Evolutionary conservation across 208 protist species (phyloP).

Genomic region (Strigomonas culicis): DNA sequence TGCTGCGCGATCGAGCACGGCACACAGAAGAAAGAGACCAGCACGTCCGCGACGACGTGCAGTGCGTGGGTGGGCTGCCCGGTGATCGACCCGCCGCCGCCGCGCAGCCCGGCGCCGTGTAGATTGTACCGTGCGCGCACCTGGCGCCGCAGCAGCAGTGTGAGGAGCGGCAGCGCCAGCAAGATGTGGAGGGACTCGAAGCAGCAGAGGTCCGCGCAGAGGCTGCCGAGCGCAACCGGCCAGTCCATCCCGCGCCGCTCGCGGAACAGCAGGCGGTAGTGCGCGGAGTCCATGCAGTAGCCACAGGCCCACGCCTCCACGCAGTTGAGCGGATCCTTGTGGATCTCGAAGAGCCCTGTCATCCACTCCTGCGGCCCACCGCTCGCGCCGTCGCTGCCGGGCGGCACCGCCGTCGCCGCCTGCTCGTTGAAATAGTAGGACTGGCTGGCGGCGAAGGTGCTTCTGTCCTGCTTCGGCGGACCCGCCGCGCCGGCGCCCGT

Average conservation of each 20-base stretch:
- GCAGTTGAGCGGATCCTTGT: slow-evolving; percentile 10
- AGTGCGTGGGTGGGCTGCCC: not conserved
- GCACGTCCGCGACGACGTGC: slow-evolving; percentile 9
- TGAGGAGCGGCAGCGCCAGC: slow-evolving; percentile 10
- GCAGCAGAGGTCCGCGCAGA: slow-evolving; percentile 19
- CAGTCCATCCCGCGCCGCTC: slow-evolving; percentile 15
- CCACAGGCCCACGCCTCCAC: slow-evolving; percentile 19
- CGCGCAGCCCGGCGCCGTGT: not conserved
- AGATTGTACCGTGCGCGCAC: slow-evolving; percentile 23
- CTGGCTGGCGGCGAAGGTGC: too few relatives aligned
- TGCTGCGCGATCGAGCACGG: slow-evolving; percentile 34
- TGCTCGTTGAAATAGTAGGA: too few relatives aligned
- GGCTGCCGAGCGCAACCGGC: slow-evolving; percentile 16
- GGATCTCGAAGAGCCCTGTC: slow-evolving; percentile 19
- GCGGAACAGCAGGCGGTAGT: slow-evolving; percentile 18
- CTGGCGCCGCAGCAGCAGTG: slow-evolving; percentile 14
- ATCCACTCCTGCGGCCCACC: slow-evolving; percentile 7
- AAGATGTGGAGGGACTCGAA: not conserved
- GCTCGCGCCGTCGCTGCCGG: too few relatives aligned
- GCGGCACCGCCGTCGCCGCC: too few relatives aligned
- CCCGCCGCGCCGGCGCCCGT: not conserved
- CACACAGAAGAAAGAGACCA: slow-evolving; percentile 19
- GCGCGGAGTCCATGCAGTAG: slow-evolving; percentile 22
- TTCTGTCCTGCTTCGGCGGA: too few relatives aligned
- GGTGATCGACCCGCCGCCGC: not conserved